Conservation (phyloP, 148 eudicot genomes). For the Diospyros kaki region DNA sequence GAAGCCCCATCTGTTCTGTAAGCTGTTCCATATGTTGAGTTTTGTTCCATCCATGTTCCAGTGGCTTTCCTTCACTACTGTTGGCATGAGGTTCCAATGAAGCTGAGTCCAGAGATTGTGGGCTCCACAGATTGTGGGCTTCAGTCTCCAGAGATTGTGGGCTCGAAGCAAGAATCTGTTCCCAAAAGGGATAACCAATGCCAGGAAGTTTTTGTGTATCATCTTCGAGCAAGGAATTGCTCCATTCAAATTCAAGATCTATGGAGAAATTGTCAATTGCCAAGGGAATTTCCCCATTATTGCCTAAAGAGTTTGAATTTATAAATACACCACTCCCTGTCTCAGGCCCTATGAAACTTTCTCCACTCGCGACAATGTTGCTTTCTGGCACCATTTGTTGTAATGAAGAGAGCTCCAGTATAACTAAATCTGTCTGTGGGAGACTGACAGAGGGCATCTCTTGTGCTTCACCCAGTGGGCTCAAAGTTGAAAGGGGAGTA, state of each 20-base stretch:
- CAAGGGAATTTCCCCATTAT: conserved; percentile 19
- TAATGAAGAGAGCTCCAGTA: conserved; percentile 36
- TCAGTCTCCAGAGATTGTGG: conserved; percentile 29
- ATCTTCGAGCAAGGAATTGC: conserved; percentile 27
- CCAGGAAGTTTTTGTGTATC: conserved; percentile 39
- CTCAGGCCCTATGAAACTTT: conserved; percentile 25
- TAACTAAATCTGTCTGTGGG: conserved; percentile 23
- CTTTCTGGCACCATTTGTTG: conserved; percentile 29
- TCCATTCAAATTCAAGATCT: conserved; percentile 36
- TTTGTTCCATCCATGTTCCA: conserved; percentile 51
- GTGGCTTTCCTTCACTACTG: conserved; percentile 35
- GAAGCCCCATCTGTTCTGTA: conserved; percentile 72
- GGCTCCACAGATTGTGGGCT: conserved; percentile 29
- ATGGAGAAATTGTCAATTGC: conserved; percentile 24
- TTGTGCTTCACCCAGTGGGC: conserved; percentile 27
- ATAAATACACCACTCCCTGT: conserved; percentile 28
- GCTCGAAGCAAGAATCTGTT: conserved; percentile 36
- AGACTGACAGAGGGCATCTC: conserved; percentile 25
- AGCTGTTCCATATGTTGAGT: conserved; percentile 57
- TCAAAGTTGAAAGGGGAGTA: conserved; percentile 17
- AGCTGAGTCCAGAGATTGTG: conserved; percentile 33
- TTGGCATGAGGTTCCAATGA: conserved; percentile 27
- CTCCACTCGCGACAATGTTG: conserved; percentile 13
- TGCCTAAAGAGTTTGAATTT: conserved; percentile 24
- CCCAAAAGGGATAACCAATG: conserved; percentile 47